Percentiles rank a stretch among this genome's conserved stretches.
These are phyloP conservation scores for Chlamydomonas schloesseri DNA, from an alignment of 139 green algal genomes.

Conservation along the genomic window DNA sequence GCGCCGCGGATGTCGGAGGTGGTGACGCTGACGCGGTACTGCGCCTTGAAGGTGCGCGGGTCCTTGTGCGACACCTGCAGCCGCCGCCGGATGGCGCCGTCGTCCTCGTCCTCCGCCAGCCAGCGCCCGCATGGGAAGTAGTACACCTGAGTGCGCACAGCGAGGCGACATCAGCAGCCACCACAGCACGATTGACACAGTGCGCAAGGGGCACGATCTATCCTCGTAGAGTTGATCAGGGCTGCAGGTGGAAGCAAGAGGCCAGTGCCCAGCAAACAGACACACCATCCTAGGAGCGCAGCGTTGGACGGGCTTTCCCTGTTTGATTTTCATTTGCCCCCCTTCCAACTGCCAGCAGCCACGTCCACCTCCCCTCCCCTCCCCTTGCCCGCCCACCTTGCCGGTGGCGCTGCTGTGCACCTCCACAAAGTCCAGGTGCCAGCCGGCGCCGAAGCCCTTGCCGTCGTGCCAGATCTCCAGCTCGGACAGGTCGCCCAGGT, in stretches of 20 bases:
- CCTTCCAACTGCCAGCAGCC: too few species aligned
- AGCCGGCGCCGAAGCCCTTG: slow-evolving; percentile 51
- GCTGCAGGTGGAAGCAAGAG: too few species aligned
- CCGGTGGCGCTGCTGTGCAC: slow-evolving; percentile 58
- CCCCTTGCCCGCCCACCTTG: slow-evolving; percentile 43
- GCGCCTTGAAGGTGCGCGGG: slow-evolving; percentile 43
- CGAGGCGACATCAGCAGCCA: not conserved
- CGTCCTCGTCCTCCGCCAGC: slow-evolving; percentile 62
- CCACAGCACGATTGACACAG: not conserved
- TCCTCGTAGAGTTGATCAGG: too few species aligned
- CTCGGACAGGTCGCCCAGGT: slow-evolving; percentile 54
- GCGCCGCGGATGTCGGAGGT: slow-evolving; percentile 60
- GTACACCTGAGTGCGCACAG: slow-evolving; percentile 43
- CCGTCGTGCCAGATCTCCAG: slow-evolving; percentile 69
- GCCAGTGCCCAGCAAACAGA: too few species aligned
- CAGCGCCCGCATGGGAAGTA: slow-evolving; percentile 71
- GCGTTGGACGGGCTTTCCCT: too few species aligned
- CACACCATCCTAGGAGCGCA: too few species aligned
- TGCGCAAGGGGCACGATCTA: too few species aligned
- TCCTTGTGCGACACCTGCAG: slow-evolving; percentile 40
- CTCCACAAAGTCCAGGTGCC: slow-evolving; percentile 76
- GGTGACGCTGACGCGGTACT: slow-evolving; percentile 62
- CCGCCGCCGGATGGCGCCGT: slow-evolving; percentile 51
- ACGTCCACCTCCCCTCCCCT: too few species aligned
- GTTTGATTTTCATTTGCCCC: too few species aligned